These are phyloP conservation scores for Trichosporon faecale DNA, from an alignment of 1,284 basidiomycete species.

Conservation along the genomic window DNA sequence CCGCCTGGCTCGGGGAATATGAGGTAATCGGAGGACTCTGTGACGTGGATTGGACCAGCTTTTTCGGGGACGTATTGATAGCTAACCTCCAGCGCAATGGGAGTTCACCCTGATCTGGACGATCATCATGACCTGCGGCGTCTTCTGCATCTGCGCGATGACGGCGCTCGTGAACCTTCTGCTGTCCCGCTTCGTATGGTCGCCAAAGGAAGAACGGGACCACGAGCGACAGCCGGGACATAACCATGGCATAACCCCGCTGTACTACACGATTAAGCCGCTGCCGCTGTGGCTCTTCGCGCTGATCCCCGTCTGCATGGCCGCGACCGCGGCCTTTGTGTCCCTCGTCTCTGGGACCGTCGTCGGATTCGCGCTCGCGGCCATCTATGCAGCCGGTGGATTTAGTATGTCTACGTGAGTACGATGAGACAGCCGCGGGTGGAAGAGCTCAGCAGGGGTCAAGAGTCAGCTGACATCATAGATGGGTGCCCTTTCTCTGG, in stretches of 20 bases:
- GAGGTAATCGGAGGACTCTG: neutral
- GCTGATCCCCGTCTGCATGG: conserved; percentile 35
- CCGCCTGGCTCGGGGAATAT: too few relatives aligned
- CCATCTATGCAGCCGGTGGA: conserved; percentile 64
- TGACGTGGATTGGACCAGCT: too few relatives aligned
- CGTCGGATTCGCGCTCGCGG: conserved; percentile 66
- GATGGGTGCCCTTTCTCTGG: conserved; percentile 78
- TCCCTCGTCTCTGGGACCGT: conserved; percentile 68
- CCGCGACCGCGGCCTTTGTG: conserved; percentile 59
- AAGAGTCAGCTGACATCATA: conserved; percentile 48
- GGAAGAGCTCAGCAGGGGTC: neutral
- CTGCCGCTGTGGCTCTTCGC: conserved; percentile 44
- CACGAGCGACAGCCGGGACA: neutral
- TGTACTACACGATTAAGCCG: conserved; percentile 23
- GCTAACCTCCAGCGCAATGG: conserved; percentile 63
- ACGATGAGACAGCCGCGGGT: neutral
- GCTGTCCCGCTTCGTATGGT: conserved; percentile 53
- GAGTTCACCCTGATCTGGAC: conserved; percentile 82
- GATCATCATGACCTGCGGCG: conserved; percentile 66
- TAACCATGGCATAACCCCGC: neutral
- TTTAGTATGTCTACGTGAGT: conserved; percentile 78
- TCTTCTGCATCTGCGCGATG: conserved; percentile 65
- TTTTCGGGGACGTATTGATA: too few relatives aligned
- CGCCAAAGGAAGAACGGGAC: neutral
- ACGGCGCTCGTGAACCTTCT: conserved; percentile 68